These are phyloP conservation scores for Penicillium canescens DNA, from an alignment of 495 filamentous ascomycete genomes.

Conservation along the genomic window DNA sequence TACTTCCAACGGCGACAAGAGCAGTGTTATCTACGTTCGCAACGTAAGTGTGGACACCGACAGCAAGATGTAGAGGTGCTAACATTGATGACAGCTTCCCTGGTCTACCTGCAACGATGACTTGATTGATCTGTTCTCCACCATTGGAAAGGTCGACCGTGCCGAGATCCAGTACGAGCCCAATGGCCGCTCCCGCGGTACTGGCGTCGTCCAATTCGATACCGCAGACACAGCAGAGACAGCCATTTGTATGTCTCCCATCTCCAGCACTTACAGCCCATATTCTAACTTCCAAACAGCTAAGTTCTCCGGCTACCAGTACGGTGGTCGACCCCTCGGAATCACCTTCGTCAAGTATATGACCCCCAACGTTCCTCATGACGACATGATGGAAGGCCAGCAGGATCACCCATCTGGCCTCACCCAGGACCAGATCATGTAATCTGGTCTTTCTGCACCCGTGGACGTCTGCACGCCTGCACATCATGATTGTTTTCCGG, in stretches of 20 bases:
- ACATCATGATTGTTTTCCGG: background rate
- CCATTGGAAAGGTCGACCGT: constrained; percentile 95
- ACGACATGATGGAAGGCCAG: constrained; percentile 75
- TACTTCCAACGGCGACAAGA: constrained; percentile 81
- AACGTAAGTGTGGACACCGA: constrained; percentile 67
- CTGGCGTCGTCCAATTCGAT: constrained; percentile 93
- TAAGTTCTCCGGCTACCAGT: constrained; percentile 97
- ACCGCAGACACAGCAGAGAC: constrained; percentile 82
- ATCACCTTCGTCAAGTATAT: constrained; percentile 90
- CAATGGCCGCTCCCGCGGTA: constrained; percentile 92
- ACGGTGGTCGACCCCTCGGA: constrained; percentile 91
- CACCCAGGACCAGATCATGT: constrained; percentile 99
- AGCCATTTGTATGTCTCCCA: constrained; percentile 66
- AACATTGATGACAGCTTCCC: constrained; percentile 63
- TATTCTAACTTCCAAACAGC: constrained; percentile 43
- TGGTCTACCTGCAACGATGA: constrained; percentile 99
- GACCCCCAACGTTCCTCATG: constrained; percentile 63
- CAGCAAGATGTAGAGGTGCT: background rate
- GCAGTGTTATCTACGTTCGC: constrained; percentile 87
- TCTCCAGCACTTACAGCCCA: background rate
- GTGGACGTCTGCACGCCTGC: background rate
- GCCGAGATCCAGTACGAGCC: constrained; percentile 98
- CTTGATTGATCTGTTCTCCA: constrained; percentile 91
- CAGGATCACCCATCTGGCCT: constrained; percentile 67
- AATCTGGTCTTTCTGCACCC: constrained; percentile 18